Percentiles rank a stretch among this genome's conserved stretches.
phyloP scores from a whole-genome alignment of 331 rosid species.

The Arachis monticola region DNA sequence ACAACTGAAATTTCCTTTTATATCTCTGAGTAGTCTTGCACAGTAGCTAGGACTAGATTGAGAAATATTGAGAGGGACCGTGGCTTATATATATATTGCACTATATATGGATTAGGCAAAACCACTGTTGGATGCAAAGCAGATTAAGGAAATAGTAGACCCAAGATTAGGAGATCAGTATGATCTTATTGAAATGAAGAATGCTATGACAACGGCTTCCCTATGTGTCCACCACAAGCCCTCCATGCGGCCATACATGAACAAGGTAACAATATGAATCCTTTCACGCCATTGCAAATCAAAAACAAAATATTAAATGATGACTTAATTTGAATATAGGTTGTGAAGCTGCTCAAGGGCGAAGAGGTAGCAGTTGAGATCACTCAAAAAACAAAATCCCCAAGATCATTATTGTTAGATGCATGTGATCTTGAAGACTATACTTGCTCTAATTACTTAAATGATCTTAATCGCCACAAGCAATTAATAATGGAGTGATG shows the following conservation, averaged over 20 bases:
- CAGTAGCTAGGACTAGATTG: too few relatives aligned
- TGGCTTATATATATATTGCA: neutral
- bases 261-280: conserved; percentile 47
- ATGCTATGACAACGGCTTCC: conserved; percentile 66
- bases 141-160: conserved; percentile 61
- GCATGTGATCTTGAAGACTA: conserved; percentile 85
- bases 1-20: neutral
- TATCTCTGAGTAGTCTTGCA: neutral
- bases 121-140: conserved; percentile 58
- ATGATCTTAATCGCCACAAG: conserved; percentile 77
- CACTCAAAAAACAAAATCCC: conserved; percentile 42
- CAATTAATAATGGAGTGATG: conserved; percentile 76
- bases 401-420: conserved; percentile 59
- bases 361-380: conserved; percentile 54
- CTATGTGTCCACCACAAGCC: conserved; percentile 78
- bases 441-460: conserved; percentile 69
- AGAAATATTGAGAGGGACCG: neutral
- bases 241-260: conserved; percentile 72
- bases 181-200: conserved; percentile 63
- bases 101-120: conserved; percentile 58
- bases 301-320: neutral
- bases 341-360: conserved; percentile 61
- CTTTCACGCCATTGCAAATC: neutral
- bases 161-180: conserved; percentile 56
- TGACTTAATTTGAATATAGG: conserved; percentile 42